phyloP scores from a whole-genome alignment of 1,139 yeast species.

The Saccharomyces pastorianus region DNA sequence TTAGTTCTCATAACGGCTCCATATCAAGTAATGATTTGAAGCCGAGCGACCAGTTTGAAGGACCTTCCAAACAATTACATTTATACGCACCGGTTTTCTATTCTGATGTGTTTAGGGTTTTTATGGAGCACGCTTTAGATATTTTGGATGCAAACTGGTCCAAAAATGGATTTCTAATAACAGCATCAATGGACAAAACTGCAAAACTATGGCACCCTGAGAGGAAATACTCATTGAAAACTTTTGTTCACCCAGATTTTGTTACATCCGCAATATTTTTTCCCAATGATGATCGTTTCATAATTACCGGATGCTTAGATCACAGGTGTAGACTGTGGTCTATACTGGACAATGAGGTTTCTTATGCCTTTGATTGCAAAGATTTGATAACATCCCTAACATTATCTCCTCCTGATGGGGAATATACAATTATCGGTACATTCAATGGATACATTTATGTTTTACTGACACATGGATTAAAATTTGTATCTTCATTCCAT shows the following conservation, averaged over 20 bases:
- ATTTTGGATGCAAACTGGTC: conserved; percentile 80
- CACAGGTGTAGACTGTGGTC: conserved; percentile 74
- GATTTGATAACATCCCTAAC: conserved; percentile 29
- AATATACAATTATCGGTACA: conserved; percentile 64
- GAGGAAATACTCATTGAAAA: conserved; percentile 51
- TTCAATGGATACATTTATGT: conserved; percentile 65
- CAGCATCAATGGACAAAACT: conserved; percentile 82
- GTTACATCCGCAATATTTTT: conserved; percentile 79
- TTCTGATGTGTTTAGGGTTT: conserved; percentile 53
- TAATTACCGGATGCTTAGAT: conserved; percentile 76
- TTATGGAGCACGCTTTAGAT: conserved; percentile 61
- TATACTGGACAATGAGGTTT: conserved; percentile 58
- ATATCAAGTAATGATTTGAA: background rate
- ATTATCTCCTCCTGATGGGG: conserved; percentile 38
- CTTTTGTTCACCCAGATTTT: conserved; percentile 68
- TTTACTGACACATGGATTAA: conserved; percentile 59
- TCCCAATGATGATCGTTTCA: conserved; percentile 81
- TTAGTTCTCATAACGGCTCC: conserved; percentile 3
- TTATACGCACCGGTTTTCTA: conserved; percentile 72
- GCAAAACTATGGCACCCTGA: conserved; percentile 82
- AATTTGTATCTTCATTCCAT: conserved; percentile 47
- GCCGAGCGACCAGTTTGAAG: background rate
- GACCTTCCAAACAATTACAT: conserved; percentile 1
- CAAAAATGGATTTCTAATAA: conserved; percentile 67
- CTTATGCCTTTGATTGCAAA: conserved; percentile 25